These are phyloP conservation scores for Castanea sativa DNA, from an alignment of 306 rosid species.

Conservation along the genomic window DNA sequence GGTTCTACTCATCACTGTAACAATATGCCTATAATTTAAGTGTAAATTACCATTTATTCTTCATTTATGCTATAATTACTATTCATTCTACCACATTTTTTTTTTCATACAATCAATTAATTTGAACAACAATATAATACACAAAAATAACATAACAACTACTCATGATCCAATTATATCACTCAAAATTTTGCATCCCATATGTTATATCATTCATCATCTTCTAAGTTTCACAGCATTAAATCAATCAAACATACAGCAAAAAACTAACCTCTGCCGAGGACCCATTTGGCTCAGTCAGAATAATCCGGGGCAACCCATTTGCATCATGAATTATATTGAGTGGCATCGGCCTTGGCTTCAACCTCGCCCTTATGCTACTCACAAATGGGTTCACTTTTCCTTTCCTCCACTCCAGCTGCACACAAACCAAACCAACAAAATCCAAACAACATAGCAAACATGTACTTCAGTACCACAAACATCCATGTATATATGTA, in stretches of 20 bases:
- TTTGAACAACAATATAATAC: background rate
- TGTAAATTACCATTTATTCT: background rate
- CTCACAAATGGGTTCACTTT: conserved; percentile 47
- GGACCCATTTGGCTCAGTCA: conserved; percentile 66
- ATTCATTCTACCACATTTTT: background rate
- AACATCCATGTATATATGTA: background rate
- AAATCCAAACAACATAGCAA: conserved; percentile 15
- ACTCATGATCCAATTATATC: background rate
- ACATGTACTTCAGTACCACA: background rate
- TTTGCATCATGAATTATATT: conserved; percentile 43
- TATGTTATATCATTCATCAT: background rate
- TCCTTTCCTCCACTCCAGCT: conserved; percentile 50
- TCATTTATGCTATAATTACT: background rate
- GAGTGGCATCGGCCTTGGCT: conserved; percentile 49
- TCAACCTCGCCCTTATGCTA: conserved; percentile 25
- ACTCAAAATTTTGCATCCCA: background rate
- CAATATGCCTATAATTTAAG: background rate
- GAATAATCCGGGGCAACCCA: conserved; percentile 51
- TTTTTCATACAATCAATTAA: background rate
- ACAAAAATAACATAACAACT: background rate
- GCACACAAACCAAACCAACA: conserved; percentile 23
- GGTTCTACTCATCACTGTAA: background rate
- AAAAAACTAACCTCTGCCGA: conserved; percentile 60
- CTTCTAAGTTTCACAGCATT: conserved; percentile 15
- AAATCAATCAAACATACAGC: background rate